Percentiles rank a stretch among this genome's conserved stretches.
These are phyloP conservation scores for Fraxinus sp. DNA, from an alignment of 305 asterid genomes.

Conservation along the genomic window DNA sequence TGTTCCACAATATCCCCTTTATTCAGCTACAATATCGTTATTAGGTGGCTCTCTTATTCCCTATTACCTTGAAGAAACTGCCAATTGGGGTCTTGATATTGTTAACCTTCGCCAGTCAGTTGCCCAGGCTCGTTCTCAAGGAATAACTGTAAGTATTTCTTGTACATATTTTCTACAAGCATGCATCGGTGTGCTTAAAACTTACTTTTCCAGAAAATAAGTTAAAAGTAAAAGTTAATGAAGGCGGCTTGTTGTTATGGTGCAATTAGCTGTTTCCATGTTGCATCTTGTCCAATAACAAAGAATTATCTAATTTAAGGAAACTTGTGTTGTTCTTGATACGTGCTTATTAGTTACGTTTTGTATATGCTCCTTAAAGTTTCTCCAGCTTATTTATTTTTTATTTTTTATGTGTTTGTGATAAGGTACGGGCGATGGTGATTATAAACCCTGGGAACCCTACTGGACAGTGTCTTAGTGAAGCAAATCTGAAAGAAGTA, in stretches of 20 bases:
- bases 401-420: slow-evolving; percentile 13
- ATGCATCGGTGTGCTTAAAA: not conserved
- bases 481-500: slow-evolving; percentile 67
- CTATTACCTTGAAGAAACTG: slow-evolving; percentile 94
- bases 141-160: slow-evolving; percentile 65
- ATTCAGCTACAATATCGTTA: slow-evolving; percentile 88
- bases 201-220: not conserved
- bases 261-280: not conserved
- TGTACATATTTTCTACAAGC: not conserved
- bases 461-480: slow-evolving; percentile 96
- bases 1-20: slow-evolving; percentile 98
- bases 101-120: slow-evolving; percentile 81
- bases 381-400: not conserved
- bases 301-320: not conserved
- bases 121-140: slow-evolving; percentile 83
- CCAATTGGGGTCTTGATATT: slow-evolving; percentile 96
- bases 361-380: not conserved
- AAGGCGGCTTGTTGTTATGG: not conserved
- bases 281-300: not conserved
- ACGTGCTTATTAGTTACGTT: not conserved
- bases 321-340: slow-evolving; percentile 2
- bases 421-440: slow-evolving; percentile 98
- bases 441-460: slow-evolving; percentile 98
- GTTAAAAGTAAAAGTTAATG: not conserved
- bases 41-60: slow-evolving; percentile 95